Evolutionary conservation across 2,329 filamentous ascomycete species (phyloP), one percentile per base, ranked within the genome.

Genomic region (Apiospora saccharicola): DNA sequence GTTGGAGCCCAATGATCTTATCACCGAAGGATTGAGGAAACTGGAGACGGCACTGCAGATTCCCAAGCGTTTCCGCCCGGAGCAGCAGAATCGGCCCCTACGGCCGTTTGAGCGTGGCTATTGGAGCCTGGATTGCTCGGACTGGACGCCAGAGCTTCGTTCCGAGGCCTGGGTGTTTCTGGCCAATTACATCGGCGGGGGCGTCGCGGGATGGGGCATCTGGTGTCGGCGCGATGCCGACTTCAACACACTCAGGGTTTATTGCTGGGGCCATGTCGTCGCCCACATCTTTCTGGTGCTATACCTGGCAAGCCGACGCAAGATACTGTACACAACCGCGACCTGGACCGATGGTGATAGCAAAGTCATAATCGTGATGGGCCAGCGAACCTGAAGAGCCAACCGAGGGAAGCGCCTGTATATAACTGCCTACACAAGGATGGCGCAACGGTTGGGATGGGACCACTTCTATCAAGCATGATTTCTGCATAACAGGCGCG

Each of bases 231-330:
- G 89, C 37, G 84, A 86, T 68, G 76, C 77, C 34, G 79, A 76
- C 4, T 86, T 83, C 75, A 81, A 78, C 14, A 83, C 85, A 72
- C 80, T 97, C 1, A 88, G 90, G 46, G 80, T 96, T 1, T 96
- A 93, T 79, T 94, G 93, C 78, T 98, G 93, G 91, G 95, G 93
- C 0, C 88, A 92, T 74, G 84, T 94, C 0, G 89, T 90, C 0
- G 87, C 90, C 71, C 92, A 97, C 77, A 86, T 94, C 46, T 97
- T 94, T 80, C 82, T 96, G 4, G 80, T 95, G 51, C 81, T 97
- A 0, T 96, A 93, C 79, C 82, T 95, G 19, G 92, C 91, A 0
- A 96, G 92, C 76, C 86, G 89, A 71, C 86, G 92, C 44, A 86
- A 86, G 73, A 81, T 95, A 22, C 87, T 88, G 72, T 84, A 83